Evolutionary conservation across 2,329 filamentous ascomycete species (phyloP).

Genomic region (Neopestalotiopsis sp.): DNA sequence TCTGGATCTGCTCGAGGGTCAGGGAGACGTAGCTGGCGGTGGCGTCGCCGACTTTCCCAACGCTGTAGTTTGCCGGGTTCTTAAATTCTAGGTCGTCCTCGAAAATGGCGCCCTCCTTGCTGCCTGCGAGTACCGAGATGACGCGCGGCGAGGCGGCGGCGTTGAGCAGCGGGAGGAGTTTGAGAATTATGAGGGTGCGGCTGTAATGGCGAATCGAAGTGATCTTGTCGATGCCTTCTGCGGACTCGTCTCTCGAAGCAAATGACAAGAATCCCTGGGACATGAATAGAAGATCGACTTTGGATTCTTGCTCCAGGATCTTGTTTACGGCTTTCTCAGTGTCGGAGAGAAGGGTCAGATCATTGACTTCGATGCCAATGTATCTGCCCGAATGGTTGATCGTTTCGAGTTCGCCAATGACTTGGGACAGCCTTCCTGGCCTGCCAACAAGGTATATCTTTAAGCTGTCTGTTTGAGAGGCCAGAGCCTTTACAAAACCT

Average conservation of each 20-base stretch:
- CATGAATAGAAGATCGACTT: slow-evolving; percentile 16
- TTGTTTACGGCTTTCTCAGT: neutral
- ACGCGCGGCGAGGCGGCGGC: slow-evolving; percentile 11
- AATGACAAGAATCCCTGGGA: slow-evolving; percentile 14
- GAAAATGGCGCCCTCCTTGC: slow-evolving; percentile 3
- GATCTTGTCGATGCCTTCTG: slow-evolving; percentile 9
- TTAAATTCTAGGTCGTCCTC: slow-evolving; percentile 7
- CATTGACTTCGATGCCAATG: slow-evolving; percentile 1
- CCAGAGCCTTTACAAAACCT: slow-evolving; percentile 10
- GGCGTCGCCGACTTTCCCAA: neutral
- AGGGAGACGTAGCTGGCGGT: slow-evolving; percentile 6
- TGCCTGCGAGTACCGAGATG: neutral
- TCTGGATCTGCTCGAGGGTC: slow-evolving; percentile 10
- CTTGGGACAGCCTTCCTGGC: neutral
- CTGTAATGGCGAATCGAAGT: slow-evolving; percentile 15
- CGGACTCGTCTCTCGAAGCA: neutral
- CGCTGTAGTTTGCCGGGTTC: slow-evolving; percentile 10
- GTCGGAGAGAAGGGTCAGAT: slow-evolving; percentile 13
- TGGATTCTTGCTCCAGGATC: slow-evolving; percentile 9
- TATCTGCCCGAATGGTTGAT: neutral
- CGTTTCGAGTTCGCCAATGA: slow-evolving; percentile 7
- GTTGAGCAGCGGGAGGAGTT: slow-evolving; percentile 8
- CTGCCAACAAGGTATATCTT: slow-evolving; percentile 13
- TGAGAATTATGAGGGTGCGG: slow-evolving; percentile 6
- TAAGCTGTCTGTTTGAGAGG: slow-evolving; percentile 5